Base-by-base conservation (phyloP, 176 grass and related monocot genomes). In the Paspalum notatum region DNA sequence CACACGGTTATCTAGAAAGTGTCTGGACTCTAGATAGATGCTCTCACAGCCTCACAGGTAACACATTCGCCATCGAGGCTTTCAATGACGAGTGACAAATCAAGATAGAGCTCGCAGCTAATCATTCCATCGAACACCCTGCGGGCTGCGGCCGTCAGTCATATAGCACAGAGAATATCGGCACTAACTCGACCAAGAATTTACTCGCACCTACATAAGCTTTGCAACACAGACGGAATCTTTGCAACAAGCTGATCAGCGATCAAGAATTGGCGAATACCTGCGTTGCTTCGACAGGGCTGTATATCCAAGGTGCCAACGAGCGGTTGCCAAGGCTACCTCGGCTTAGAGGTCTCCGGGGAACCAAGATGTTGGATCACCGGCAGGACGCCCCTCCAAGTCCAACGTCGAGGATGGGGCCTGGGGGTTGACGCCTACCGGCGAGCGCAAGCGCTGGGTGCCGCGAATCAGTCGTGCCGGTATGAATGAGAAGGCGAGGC, bases 81-180 rank as follows among this genome's bases (percentile, higher is more conserved):
- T 39, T 47, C 46, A 9, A 21, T 52, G 16, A 64, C 0, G 52
- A 57, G 6, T 22, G 38, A 58, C 15, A 9, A 54, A 52, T 15
- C 22, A 52, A 56, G 50, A 58, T 4, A 26, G 54, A 17, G 47
- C 21, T 68, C 13, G 0, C 57, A 62, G 27, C 43, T n/a, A 42
- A 47, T 5, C 57, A 83, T 55, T 83, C 12, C 60, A 43, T n/a
- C 65, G 16, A 80, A 80, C 78, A 70, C 40, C 52, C 21, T 25
- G 16, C n/a, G 9, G 50, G 22, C 21, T 25, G 16, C 14, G 9
- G 50, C 15, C 39, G 9, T n/a, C n/a, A 51, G 5, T 39, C 27
- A 62, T 40, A 49, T 5, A 62, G 43, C 67, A 82, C 2, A 32
- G 32, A 45, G 4, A 11, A 15, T 16, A 0, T 21, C 4, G 0